phyloP scores from a whole-genome alignment of 331 rosid genomes.

The Prunus yedoensis region DNA sequence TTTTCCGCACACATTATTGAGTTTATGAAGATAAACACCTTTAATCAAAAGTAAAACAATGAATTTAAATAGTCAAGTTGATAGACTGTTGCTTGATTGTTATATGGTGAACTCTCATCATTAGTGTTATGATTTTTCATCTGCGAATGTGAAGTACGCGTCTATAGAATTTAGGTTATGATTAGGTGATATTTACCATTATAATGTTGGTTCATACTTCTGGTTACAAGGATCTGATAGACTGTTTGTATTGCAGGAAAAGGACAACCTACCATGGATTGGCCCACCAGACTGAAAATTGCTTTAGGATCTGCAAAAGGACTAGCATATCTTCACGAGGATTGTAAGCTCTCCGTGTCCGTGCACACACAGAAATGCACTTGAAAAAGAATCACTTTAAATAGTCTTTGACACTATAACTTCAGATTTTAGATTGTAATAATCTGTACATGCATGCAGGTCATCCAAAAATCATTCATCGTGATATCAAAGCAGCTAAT shows the following conservation, averaged over 20 bases:
- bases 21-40: not conserved
- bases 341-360: conserved; percentile 49
- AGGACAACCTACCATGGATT: conserved; percentile 85
- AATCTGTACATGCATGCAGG: conserved; percentile 46
- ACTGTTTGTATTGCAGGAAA: conserved; percentile 50
- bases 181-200: not conserved
- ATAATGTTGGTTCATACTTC: not conserved
- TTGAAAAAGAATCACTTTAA: not conserved
- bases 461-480: conserved; percentile 91
- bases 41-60: not conserved
- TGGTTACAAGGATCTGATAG: conserved; percentile 26
- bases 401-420: not conserved
- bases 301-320: conserved; percentile 93
- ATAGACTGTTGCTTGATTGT: not conserved
- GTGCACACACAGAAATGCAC: not conserved
- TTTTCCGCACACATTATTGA: not conserved
- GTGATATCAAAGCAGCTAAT: conserved; percentile 83
- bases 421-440: conserved; percentile 16
- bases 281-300: conserved; percentile 69
- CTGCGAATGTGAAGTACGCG: not conserved
- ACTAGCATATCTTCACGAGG: conserved; percentile 86
- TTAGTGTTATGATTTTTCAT: not conserved
- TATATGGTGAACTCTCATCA: not conserved
- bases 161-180: not conserved
- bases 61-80: not conserved